Evolutionary conservation across 352 stramenopile genomes (phyloP).

Genomic region (Globisporangium cylindrosporum): DNA sequence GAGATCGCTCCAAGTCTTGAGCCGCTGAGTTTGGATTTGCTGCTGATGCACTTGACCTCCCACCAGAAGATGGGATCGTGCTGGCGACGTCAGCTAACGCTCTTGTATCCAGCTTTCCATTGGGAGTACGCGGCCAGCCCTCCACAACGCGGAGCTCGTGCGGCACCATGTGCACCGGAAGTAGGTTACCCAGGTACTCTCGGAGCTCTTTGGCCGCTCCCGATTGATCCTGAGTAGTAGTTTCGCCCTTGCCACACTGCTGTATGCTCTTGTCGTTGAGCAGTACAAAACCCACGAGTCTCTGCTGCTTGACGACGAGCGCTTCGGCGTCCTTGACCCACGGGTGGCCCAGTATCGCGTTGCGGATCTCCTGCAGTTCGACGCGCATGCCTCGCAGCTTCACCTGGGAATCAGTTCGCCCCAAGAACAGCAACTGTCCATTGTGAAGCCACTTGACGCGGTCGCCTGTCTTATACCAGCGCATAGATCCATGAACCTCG

Average conservation of each 20-base stretch:
- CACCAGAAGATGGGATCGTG: background rate
- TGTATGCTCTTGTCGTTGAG: conserved; percentile 10
- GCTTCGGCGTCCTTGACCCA: conserved; percentile 48
- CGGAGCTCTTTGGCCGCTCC: conserved; percentile 16
- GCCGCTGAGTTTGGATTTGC: background rate
- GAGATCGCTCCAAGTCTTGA: background rate
- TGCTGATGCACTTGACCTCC: background rate
- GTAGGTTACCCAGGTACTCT: conserved; percentile 22
- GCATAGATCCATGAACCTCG: background rate
- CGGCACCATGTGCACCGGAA: conserved; percentile 74
- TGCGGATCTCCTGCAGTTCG: conserved; percentile 77
- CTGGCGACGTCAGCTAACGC: conserved; percentile 24
- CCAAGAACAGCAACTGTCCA: background rate
- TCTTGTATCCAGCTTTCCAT: conserved; percentile 68
- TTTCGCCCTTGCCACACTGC: background rate
- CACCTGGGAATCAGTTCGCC: conserved; percentile 66
- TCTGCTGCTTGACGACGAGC: conserved; percentile 27
- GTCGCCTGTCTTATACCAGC: conserved; percentile 7
- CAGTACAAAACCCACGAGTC: conserved; percentile 55
- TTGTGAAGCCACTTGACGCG: conserved; percentile 1
- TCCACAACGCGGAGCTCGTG: conserved; percentile 39
- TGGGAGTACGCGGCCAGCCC: conserved; percentile 56
- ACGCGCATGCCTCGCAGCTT: conserved; percentile 83
- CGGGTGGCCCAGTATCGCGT: conserved; percentile 39
- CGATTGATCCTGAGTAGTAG: background rate